Base-by-base conservation (phyloP, 2,329 filamentous ascomycete species). In the Dissoconium aciculare region DNA sequence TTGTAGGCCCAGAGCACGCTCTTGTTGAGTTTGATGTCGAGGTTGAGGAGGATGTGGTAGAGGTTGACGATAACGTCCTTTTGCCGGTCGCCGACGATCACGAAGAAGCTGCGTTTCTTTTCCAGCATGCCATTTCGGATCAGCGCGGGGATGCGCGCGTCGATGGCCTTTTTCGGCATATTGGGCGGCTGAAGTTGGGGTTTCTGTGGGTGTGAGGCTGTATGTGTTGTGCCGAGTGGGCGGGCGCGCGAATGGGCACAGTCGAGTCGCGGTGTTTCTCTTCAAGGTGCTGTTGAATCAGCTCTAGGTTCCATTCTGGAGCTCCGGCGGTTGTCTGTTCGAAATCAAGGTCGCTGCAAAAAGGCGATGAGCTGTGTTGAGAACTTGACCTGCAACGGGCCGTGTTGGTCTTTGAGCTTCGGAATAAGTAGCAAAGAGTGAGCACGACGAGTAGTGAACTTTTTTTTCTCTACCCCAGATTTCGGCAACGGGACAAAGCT, bases 1-100 rank as follows among this genome's bases (percentile, higher is more conserved):
- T 95, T 95, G 65, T 98, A 98, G 12, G 89, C 87, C 89, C 89
- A 98, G 8, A 98, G 64, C 3, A 98, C 84, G 9, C 81, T 89
- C 58, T 95, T 95, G 63, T 89, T 91, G 56, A 92, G 74, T 60
- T 91, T 92, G 42, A 94, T 72, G 53, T 93, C 82, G 52, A 80
- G 76, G 46, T 73, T 79, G 30, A 85, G 78, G 66, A 94, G 80
- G 51, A 98, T 91, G 52, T 89, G 84, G 60, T 95, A 85, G 36
- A 85, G 68, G 53, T 94, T 75, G 43, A 95, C 85, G 53, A 98
- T 95, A 46, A 87, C 83, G 66, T 98, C 89, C 58, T 98, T 98
- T 44, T 84, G 74, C 35, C 74, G 74, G 57, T 98, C 84, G 51
- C 89, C 89, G 27, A 98, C 87, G 14, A 98, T 76, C 35, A 98